phyloP scores from a whole-genome alignment of 495 filamentous ascomycete genomes.

The Parmelia sp. region DNA sequence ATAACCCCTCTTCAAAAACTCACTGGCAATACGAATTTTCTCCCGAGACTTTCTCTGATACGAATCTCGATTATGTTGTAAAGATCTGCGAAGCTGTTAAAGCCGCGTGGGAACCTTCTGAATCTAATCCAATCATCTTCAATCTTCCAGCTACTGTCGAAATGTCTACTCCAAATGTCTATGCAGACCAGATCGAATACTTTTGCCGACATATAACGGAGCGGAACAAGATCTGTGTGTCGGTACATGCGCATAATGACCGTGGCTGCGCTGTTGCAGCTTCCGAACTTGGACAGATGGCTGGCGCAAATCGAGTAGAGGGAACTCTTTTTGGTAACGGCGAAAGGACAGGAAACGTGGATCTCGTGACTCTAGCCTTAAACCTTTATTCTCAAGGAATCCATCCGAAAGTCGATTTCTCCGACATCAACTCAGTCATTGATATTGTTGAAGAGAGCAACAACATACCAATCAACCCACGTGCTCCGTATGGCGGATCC shows the following conservation, averaged over 20 bases:
- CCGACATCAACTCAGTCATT: slow-evolving; percentile 80
- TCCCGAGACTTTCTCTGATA: slow-evolving; percentile 94
- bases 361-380: slow-evolving; percentile 86
- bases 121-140: slow-evolving; percentile 85
- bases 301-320: slow-evolving; percentile 91
- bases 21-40: slow-evolving; percentile 96
- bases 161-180: slow-evolving; percentile 92
- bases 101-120: slow-evolving; percentile 83
- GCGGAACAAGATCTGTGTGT: slow-evolving; percentile 73
- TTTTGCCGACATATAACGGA: slow-evolving; percentile 80
- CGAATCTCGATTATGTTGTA: slow-evolving; percentile 74
- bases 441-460: slow-evolving; percentile 86
- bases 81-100: slow-evolving; percentile 91
- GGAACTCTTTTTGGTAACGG: slow-evolving; percentile 95
- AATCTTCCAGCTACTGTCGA: slow-evolving; percentile 97
- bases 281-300: slow-evolving; percentile 92
- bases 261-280: slow-evolving; percentile 84
- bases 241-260: slow-evolving; percentile 91
- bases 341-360: slow-evolving; percentile 93
- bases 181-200: slow-evolving; percentile 94
- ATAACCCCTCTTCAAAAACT: slow-evolving; percentile 66
- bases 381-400: slow-evolving; percentile 97
- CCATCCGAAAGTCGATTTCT: slow-evolving; percentile 83
- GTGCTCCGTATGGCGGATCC: slow-evolving; percentile 84
- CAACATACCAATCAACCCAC: slow-evolving; percentile 88